phyloP scores from a whole-genome alignment of 2,329 filamentous ascomycete species.

The Sordariomycetes sp. region DNA sequence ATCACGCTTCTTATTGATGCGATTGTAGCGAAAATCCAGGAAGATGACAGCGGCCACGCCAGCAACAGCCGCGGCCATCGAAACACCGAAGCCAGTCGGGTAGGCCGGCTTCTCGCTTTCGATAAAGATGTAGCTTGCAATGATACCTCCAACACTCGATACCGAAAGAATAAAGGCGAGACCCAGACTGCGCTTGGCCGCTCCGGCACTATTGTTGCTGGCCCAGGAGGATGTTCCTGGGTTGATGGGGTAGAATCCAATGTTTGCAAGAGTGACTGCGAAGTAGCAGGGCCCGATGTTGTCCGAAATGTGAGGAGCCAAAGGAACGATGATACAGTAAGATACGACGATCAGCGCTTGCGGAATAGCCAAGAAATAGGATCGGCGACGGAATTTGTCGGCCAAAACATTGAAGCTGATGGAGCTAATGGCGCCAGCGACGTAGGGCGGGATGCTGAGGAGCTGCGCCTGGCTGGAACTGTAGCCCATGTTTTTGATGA shows the following conservation, averaged over 20 bases:
- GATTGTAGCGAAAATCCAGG: constrained; percentile 6
- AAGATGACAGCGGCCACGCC: constrained; percentile 7
- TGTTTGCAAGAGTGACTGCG: constrained; percentile 6
- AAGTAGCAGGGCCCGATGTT: constrained; percentile 7
- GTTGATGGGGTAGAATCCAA: constrained; percentile 11
- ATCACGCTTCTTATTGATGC: constrained; percentile 12
- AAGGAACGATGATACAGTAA: constrained; percentile 7
- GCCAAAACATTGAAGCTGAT: no score
- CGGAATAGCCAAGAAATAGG: constrained; percentile 6
- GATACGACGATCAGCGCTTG: constrained; percentile 7
- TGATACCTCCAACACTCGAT: constrained; percentile 11
- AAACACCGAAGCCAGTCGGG: constrained; percentile 7
- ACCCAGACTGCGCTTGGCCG: constrained; percentile 17
- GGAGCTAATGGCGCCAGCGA: background rate
- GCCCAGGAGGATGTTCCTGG: constrained; percentile 8
- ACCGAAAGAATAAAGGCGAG: constrained; percentile 16
- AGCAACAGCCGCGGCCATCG: constrained; percentile 5
- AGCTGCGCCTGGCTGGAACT: constrained; percentile 27
- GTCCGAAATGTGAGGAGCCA: constrained; percentile 3
- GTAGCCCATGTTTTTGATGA: constrained; percentile 34
- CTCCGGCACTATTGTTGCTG: constrained; percentile 7
- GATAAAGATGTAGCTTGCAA: constrained; percentile 9
- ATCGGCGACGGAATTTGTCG: background rate
- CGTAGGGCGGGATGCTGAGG: constrained; percentile 2
- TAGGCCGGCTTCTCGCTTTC: constrained; percentile 9